Percentiles rank a stretch among this genome's conserved stretches.
phyloP scores from a whole-genome alignment of 495 filamentous ascomycete species.

The Tuber calosporum region DNA sequence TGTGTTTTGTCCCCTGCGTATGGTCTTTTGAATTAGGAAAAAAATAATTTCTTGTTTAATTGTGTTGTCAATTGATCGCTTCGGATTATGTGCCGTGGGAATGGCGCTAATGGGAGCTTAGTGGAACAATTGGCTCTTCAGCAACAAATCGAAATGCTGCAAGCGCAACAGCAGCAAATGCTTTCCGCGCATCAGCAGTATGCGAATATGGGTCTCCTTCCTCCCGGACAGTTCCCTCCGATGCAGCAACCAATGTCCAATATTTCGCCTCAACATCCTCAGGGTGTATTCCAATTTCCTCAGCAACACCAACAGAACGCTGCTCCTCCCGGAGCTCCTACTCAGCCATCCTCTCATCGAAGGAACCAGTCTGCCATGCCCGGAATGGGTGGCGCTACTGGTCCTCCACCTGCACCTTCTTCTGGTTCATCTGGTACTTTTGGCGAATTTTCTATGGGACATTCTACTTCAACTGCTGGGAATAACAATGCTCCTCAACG shows the following conservation, averaged over 20 bases:
- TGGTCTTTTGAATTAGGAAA: conserved; percentile 15
- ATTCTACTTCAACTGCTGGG: conserved; percentile 54
- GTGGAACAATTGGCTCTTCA: conserved; percentile 99
- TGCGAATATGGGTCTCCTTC: conserved; percentile 90
- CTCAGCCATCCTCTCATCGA: conserved; percentile 75
- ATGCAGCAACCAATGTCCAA: conserved; percentile 60
- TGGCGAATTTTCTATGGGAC: conserved; percentile 63
- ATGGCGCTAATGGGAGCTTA: conserved; percentile 44
- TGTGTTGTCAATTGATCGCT: neutral
- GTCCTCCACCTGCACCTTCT: conserved; percentile 92
- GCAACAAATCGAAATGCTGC: conserved; percentile 95
- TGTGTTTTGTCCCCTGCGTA: conserved; percentile 48
- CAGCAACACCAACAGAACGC: conserved; percentile 63
- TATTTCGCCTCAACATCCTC: conserved; percentile 57
- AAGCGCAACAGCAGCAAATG: conserved; percentile 98
- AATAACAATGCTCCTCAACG: conserved; percentile 67
- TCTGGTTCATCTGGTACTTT: conserved; percentile 82
- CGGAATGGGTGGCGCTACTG: conserved; percentile 59
- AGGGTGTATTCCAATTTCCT: conserved; percentile 85
- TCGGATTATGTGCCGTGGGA: neutral
- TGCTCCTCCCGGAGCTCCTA: conserved; percentile 67
- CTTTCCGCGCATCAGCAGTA: conserved; percentile 93
- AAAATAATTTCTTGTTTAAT: conserved; percentile 4
- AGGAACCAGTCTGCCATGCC: conserved; percentile 97
- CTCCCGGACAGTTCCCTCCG: conserved; percentile 74